These are phyloP conservation scores for Cutaneotrichosporon sp. DNA, from an alignment of 1,284 basidiomycete species.

Conservation along the genomic window DNA sequence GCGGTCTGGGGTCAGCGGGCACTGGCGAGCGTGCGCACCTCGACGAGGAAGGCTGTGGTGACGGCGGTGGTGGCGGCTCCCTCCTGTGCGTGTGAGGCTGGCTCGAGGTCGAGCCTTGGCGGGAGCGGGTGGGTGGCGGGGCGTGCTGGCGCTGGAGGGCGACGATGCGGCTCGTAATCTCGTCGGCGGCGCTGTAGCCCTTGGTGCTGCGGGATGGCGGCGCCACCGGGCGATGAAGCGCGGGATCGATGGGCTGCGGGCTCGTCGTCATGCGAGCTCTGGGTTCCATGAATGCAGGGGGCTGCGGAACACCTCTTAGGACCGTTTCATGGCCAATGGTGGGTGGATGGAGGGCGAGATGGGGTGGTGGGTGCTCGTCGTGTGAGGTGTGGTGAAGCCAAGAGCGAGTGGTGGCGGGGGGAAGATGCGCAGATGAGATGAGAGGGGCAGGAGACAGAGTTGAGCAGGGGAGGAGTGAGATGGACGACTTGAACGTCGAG, in stretches of 20 bases:
- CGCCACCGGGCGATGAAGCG: slow-evolving; percentile 3
- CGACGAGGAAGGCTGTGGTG: neutral
- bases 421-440: slow-evolving; percentile 1
- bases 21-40: neutral
- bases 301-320: slow-evolving; percentile 6
- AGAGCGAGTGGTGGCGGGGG: neutral
- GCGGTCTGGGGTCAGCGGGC: neutral
- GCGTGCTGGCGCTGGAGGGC: slow-evolving; percentile 41
- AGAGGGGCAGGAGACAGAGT: neutral
- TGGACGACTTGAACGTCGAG: neutral
- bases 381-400: neutral
- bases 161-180: slow-evolving; percentile 28
- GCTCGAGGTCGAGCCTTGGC: neutral
- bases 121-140: neutral
- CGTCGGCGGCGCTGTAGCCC: neutral
- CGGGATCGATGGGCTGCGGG: slow-evolving; percentile 9
- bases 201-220: slow-evolving; percentile 3
- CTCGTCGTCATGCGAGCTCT: slow-evolving; percentile 8
- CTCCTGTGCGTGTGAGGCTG: neutral
- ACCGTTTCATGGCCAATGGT: slow-evolving; percentile 4
- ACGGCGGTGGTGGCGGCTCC: neutral
- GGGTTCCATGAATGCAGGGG: slow-evolving; percentile 6
- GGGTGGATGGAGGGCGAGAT: neutral
- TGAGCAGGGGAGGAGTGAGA: no score
- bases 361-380: neutral